phyloP scores from a whole-genome alignment of 2,329 filamentous ascomycete genomes.

The Diplodia mutila region DNA sequence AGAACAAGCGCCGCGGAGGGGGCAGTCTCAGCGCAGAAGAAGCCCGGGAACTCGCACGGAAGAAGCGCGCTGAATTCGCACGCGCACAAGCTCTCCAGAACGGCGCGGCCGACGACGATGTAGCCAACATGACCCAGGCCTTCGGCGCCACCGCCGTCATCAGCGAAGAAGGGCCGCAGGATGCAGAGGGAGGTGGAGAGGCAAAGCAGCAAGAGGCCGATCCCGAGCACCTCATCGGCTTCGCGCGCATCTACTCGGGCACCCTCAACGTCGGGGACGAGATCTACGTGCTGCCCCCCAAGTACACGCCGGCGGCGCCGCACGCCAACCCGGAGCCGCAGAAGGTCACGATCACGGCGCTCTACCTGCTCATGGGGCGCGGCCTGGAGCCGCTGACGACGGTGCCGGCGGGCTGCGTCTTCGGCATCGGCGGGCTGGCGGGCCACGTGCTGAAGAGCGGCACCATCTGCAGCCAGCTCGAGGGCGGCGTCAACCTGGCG shows the following conservation, averaged over 20 bases:
- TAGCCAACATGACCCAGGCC: conserved; percentile 55
- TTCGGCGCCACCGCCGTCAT: conserved; percentile 63
- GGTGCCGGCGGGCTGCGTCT: conserved; percentile 91
- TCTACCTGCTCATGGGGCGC: conserved; percentile 96
- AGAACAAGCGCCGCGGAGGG: conserved; percentile 73
- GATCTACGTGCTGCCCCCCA: conserved; percentile 88
- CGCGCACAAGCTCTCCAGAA: conserved; percentile 69
- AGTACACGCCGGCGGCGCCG: conserved; percentile 82
- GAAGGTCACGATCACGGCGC: conserved; percentile 80
- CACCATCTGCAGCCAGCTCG: conserved; percentile 84
- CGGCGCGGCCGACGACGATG: conserved; percentile 51
- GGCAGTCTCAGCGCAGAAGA: conserved; percentile 81
- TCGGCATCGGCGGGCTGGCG: conserved; percentile 90
- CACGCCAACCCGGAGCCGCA: conserved; percentile 73
- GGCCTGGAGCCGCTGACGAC: conserved; percentile 79
- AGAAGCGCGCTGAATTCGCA: conserved; percentile 87
- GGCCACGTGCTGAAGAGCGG: conserved; percentile 95
- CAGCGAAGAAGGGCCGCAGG: conserved; percentile 53
- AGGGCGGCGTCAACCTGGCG: conserved; percentile 87
- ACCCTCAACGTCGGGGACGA: conserved; percentile 86
- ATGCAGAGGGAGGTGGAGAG: conserved; percentile 43
- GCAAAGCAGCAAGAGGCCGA: conserved; percentile 57
- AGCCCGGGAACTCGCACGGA: conserved; percentile 81
- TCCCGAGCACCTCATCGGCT: conserved; percentile 88
- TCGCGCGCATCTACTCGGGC: conserved; percentile 91